Conservation (phyloP, 768 basidiomycete species). For the Cystofilobasidium capitatum region DNA sequence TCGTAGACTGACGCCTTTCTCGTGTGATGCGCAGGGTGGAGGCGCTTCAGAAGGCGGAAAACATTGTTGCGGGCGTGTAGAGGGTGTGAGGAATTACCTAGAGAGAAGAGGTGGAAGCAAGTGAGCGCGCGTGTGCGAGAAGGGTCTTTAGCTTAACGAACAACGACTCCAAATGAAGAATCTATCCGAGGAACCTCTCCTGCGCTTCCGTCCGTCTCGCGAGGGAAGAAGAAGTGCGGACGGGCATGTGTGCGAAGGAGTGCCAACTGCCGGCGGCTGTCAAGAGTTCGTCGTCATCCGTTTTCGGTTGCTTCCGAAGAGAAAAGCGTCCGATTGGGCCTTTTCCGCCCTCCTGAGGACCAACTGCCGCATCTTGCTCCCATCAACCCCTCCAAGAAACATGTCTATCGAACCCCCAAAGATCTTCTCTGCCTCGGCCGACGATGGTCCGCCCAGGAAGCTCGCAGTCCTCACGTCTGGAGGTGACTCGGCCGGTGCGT, state of each 20-base stretch:
- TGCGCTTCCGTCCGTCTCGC: no score
- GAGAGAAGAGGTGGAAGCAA: neutral
- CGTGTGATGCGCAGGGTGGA: constrained; percentile 44
- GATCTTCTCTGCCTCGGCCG: constrained; percentile 12
- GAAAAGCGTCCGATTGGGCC: no score
- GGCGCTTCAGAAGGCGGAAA: constrained; percentile 93
- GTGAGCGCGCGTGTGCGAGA: no score
- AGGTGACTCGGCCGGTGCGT: constrained; percentile 84
- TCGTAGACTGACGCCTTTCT: neutral
- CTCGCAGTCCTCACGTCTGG: constrained; percentile 83
- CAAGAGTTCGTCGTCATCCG: no score
- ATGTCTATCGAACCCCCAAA: constrained; percentile 14
- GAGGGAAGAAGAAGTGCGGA: no score
- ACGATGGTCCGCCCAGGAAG: constrained; percentile 23
- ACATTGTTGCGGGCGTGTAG: constrained; percentile 35
- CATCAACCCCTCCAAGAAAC: neutral
- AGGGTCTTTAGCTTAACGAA: no score
- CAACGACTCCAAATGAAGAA: no score
- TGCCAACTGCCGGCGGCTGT: no score
- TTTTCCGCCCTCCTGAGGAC: neutral
- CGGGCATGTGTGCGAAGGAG: no score
- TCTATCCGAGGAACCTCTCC: no score
- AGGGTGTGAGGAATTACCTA: neutral
- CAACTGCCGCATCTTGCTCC: neutral
- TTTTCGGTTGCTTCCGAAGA: no score